A percentile compares a stretch with the other conserved stretches of the same genome.
Conservation (phyloP, 2,329 filamentous ascomycete species). For the Xylariaceae sp. region DNA sequence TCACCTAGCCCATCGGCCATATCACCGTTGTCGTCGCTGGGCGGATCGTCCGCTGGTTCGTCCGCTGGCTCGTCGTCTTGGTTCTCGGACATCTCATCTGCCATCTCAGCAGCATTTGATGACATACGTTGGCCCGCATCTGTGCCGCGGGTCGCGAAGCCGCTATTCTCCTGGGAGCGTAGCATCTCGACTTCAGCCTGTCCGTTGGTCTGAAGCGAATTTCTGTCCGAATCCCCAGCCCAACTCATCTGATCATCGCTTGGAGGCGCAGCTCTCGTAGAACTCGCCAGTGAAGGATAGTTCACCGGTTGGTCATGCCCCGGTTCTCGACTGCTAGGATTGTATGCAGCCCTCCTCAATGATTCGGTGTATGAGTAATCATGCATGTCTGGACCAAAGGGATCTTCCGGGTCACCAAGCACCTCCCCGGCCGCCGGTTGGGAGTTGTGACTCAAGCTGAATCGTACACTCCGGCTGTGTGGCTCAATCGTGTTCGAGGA, state of each 20-base stretch:
- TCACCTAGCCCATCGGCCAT: slow-evolving; percentile 17
- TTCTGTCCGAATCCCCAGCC: slow-evolving; percentile 9
- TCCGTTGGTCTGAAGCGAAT: slow-evolving; percentile 7
- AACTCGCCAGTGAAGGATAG: slow-evolving; percentile 9
- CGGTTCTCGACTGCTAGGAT: slow-evolving; percentile 1
- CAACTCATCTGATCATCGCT: slow-evolving; percentile 13
- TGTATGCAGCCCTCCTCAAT: slow-evolving; percentile 4
- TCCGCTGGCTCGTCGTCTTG: slow-evolving; percentile 8
- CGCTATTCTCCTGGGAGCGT: slow-evolving; percentile 10
- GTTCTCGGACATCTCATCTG: slow-evolving; percentile 10
- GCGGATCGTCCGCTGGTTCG: slow-evolving; percentile 1
- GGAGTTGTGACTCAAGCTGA: slow-evolving; percentile 11
- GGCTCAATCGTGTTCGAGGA: too few relatives aligned
- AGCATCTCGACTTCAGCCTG: slow-evolving; percentile 8
- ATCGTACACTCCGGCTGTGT: slow-evolving; percentile 13
- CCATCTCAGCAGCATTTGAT: slow-evolving; percentile 13
- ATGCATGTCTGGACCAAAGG: slow-evolving; percentile 10
- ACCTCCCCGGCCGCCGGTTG: slow-evolving; percentile 7
- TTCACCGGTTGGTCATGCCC: slow-evolving; percentile 2
- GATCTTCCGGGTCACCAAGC: slow-evolving; percentile 9
- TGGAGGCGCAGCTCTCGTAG: slow-evolving; percentile 10
- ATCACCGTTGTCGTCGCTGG: slow-evolving; percentile 7
- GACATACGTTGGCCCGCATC: slow-evolving; percentile 9
- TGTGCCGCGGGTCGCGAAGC: slow-evolving; percentile 8
- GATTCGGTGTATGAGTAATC: slow-evolving; percentile 8